phyloP scores from a whole-genome alignment of 1,284 basidiomycete genomes.

The Tilletia caries region DNA sequence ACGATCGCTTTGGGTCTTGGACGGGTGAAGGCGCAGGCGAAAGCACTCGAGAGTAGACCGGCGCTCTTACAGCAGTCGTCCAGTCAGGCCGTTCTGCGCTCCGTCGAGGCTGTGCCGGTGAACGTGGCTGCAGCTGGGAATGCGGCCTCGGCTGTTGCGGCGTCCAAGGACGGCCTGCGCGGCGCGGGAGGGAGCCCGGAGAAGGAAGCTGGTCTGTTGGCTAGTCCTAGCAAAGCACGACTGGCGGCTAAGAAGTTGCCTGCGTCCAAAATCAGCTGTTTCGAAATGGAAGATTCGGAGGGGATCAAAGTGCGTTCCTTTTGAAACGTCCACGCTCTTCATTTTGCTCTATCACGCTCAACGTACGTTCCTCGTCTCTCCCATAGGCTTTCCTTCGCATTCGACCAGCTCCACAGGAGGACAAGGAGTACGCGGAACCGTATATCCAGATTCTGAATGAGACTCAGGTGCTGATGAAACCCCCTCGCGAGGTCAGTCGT shows the following conservation, averaged over 20 bases:
- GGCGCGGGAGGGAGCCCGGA: too few species aligned
- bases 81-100: neutral
- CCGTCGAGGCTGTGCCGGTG: neutral
- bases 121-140: too few species aligned
- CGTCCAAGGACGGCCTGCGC: too few species aligned
- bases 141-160: too few species aligned
- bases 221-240: neutral
- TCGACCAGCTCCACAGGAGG: conserved; percentile 32
- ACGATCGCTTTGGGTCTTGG: neutral
- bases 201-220: too few species aligned
- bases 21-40: neutral
- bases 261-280: conserved; percentile 8
- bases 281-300: neutral
- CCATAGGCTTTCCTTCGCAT: conserved; percentile 44
- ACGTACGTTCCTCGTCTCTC: neutral
- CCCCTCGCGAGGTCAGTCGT: conserved; percentile 52
- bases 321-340: too few species aligned
- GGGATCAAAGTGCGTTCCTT: conserved; percentile 8
- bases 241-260: neutral
- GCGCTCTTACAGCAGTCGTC: neutral
- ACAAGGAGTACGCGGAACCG: conserved; percentile 25
- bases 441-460: conserved; percentile 54
- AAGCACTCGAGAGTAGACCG: neutral
- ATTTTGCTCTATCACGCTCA: too few species aligned
- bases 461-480: conserved; percentile 58